Base-by-base conservation (phyloP, 2,329 filamentous ascomycete species). In the Lithohypha guttulata region DNA sequence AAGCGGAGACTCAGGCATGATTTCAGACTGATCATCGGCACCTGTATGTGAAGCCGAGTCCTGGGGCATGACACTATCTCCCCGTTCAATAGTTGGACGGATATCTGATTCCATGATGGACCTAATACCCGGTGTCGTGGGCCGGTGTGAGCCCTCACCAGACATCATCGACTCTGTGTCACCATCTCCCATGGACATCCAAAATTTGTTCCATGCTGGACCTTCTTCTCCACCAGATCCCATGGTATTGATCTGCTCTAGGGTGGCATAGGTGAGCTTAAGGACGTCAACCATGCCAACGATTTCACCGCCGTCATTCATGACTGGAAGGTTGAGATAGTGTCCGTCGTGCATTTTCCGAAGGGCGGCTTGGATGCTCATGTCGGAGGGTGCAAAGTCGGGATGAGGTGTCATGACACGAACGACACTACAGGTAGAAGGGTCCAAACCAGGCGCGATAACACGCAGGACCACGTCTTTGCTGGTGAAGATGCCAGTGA, bases 321-420 rank as follows among this genome's bases (percentile, higher is more conserved):
- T 98, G 47, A 98, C 91, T 6, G 91, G 91, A 30, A 98, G 69
- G 61, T 98, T 98, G 40, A 98, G 77, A 62, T 98, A 98, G 62
- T 98, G 91, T 10, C 91, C 91, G 67, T 98, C 89, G 60, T 98
- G 91, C 91, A 98, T 98, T 72, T 98, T 98, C 54, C 91, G 81
- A 39, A 98, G 76, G 55, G 91, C 91, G 51, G 89, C 85, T 66
- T 98, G 91, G 57, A 98, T 96, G 62, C 80, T 96, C 91, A 98
- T 96, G 61, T 96, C 89, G 68, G 93, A 84, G 20, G 91, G 87
- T 41, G 91, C 91, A 73, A 98, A 98, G 62, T 98, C 91, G 5
- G 91, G 91, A 59, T 98, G 91, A 49, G 91, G 91, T 22, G 91
- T 98, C 91, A 98, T 98, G 51, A 98, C 91, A 53, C 91, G 81